Evolutionary conservation across 371 early-diverging fungal genomes (phyloP).

Genomic region (Funneliformis caledonium): DNA sequence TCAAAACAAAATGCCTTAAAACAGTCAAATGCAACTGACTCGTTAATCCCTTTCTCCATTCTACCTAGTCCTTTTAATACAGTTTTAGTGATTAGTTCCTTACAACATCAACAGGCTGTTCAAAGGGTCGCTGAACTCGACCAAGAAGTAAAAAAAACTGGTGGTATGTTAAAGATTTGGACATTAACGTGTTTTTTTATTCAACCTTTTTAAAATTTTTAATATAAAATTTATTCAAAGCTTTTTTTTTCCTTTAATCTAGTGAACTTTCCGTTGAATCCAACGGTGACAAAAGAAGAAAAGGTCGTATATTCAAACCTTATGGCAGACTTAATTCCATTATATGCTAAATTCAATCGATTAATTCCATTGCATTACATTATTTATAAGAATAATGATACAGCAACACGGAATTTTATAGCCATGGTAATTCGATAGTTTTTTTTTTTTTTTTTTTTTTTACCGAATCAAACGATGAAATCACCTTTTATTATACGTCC

Average conservation of each 20-base stretch:
- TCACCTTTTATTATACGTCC: neutral
- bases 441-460: conserved; percentile 6
- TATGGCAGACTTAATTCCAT: conserved; percentile 33
- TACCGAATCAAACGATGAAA: neutral
- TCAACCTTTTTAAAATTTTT: neutral
- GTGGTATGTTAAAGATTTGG: conserved; percentile 1
- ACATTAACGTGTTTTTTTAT: neutral
- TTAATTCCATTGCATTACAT: conserved; percentile 36
- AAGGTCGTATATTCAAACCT: conserved; percentile 24
- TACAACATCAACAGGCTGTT: conserved; percentile 32
- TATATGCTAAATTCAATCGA: conserved; percentile 37
- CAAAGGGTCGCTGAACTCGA: conserved; percentile 33
- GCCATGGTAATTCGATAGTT: conserved; percentile 29
- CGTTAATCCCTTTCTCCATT: conserved; percentile 22
- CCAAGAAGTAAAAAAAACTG: conserved; percentile 31
- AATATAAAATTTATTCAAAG: too few relatives aligned
- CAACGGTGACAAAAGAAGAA: conserved; percentile 2
- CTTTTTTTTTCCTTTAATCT: neutral
- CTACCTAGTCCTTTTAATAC: conserved; percentile 34
- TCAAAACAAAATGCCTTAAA: too few relatives aligned
- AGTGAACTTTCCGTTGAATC: neutral
- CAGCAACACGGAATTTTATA: conserved; percentile 30
- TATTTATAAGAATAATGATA: conserved; percentile 35
- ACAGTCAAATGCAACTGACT: too few relatives aligned
- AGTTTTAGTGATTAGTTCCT: conserved; percentile 26